Evolutionary conservation across 2,329 filamentous ascomycete species (phyloP).

Genomic region (Elsinoe batatas): DNA sequence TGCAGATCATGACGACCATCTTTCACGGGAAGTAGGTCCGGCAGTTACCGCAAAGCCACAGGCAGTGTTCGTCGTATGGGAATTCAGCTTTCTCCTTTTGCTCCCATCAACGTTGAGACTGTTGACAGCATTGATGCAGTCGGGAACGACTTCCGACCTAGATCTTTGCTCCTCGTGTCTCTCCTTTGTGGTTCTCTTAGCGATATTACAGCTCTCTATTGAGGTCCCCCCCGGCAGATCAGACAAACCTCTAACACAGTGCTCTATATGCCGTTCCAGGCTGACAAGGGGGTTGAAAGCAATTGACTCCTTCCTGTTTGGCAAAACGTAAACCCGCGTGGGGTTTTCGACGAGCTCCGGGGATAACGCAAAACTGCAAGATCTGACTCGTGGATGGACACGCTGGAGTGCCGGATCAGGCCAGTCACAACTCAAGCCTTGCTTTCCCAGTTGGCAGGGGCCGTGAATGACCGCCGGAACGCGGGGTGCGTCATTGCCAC

Average conservation of each 20-base stretch:
- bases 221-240: conserved; percentile 8
- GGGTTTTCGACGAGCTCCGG: neutral
- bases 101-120: no score
- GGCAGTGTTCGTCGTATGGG: neutral
- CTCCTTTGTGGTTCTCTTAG: neutral
- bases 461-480: neutral
- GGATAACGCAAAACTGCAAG: conserved; percentile 1
- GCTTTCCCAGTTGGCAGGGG: neutral
- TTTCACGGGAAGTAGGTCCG: conserved; percentile 10
- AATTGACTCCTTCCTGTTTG: conserved; percentile 5
- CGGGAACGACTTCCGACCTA: neutral
- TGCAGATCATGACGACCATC: conserved; percentile 10
- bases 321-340: conserved; percentile 1
- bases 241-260: neutral
- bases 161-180: neutral
- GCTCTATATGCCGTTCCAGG: neutral
- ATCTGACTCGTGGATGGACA: neutral
- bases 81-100: neutral
- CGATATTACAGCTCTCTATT: neutral
- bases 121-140: neutral
- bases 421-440: neutral
- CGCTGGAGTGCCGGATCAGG: neutral
- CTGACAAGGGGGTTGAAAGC: neutral
- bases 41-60: conserved; percentile 8
- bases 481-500: conserved; percentile 14